These are phyloP conservation scores for Phytophthora cactorum DNA, from an alignment of 352 stramenopile genomes.

Conservation along the genomic window DNA sequence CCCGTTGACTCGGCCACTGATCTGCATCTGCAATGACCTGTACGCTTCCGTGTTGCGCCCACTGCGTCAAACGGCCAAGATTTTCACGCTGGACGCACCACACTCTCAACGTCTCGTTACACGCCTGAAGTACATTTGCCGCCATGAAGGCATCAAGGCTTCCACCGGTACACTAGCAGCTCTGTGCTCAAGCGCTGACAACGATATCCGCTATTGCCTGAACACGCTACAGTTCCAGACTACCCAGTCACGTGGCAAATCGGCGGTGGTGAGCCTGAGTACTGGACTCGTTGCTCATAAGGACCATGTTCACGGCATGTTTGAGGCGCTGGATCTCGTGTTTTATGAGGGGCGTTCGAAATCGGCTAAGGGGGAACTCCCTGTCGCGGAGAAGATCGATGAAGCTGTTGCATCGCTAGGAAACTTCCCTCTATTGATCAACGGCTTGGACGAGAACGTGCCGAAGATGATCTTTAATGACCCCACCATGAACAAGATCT, in stretches of 20 bases:
- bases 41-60: conserved; percentile 95
- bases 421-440: conserved; percentile 83
- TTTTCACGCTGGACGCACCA: conserved; percentile 93
- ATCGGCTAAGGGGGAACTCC: conserved; percentile 39
- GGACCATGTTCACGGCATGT: conserved; percentile 64
- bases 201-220: conserved; percentile 96
- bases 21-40: conserved; percentile 99
- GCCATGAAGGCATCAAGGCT: conserved; percentile 86
- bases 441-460: conserved; percentile 91
- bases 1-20: conserved; percentile 93
- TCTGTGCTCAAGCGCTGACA: conserved; percentile 70
- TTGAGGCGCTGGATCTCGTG: conserved; percentile 74
- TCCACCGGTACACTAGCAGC: conserved; percentile 69
- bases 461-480: conserved; percentile 90
- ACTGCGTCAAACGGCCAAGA: conserved; percentile 93
- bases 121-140: conserved; percentile 93
- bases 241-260: conserved; percentile 40
- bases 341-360: conserved; percentile 75
- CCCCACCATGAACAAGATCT: conserved; percentile 88
- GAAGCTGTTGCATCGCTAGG: conserved; percentile 75
- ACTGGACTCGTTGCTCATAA: conserved; percentile 59
- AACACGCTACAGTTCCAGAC: conserved; percentile 97
- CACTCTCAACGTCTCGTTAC: conserved; percentile 89
- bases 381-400: conserved; percentile 61
- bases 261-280: conserved; percentile 29